A percentile compares a stretch with the other conserved stretches of the same genome.
Conservation (phyloP, 805 yeast genomes). For the Lipomyces starkeyi region DNA sequence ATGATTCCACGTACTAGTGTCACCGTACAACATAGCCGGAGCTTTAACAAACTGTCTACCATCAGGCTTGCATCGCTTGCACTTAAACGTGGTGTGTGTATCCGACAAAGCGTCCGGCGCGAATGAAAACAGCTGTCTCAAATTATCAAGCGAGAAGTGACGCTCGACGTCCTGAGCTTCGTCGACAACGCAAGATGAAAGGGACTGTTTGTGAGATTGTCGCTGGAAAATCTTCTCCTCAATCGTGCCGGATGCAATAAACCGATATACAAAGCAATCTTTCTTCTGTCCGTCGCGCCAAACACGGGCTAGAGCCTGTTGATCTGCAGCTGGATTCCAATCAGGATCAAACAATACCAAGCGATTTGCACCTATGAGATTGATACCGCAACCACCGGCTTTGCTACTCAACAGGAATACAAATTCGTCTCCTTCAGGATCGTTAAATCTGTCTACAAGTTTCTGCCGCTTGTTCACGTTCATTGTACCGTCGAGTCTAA, state of each 20-base stretch:
- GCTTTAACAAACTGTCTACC: conserved; percentile 70
- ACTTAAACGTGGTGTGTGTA: conserved; percentile 89
- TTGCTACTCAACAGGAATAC: conserved; percentile 88
- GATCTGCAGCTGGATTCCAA: conserved; percentile 99
- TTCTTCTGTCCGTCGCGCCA: conserved; percentile 99
- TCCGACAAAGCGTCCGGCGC: conserved; percentile 75
- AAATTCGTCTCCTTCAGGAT: conserved; percentile 87
- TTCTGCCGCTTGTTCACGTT: conserved; percentile 90
- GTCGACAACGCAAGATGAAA: conserved; percentile 96
- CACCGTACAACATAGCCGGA: conserved; percentile 93
- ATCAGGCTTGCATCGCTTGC: conserved; percentile 70
- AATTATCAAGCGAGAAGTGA: conserved; percentile 79
- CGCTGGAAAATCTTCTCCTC: conserved; percentile 97
- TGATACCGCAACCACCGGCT: conserved; percentile 99
- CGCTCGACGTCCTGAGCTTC: conserved; percentile 95
- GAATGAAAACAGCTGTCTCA: conserved; percentile 75
- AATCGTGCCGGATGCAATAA: conserved; percentile 91
- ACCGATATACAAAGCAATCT: conserved; percentile 92
- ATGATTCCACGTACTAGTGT: conserved; percentile 98
- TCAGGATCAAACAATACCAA: conserved; percentile 87
- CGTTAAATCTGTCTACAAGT: conserved; percentile 87
- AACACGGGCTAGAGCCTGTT: conserved; percentile 95
- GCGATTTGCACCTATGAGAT: conserved; percentile 94
- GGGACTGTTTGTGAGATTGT: conserved; percentile 89
- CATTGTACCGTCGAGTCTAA: conserved; percentile 92